These are phyloP conservation scores for Podaxis sp. DNA, from an alignment of 768 basidiomycete species.

Conservation along the genomic window DNA sequence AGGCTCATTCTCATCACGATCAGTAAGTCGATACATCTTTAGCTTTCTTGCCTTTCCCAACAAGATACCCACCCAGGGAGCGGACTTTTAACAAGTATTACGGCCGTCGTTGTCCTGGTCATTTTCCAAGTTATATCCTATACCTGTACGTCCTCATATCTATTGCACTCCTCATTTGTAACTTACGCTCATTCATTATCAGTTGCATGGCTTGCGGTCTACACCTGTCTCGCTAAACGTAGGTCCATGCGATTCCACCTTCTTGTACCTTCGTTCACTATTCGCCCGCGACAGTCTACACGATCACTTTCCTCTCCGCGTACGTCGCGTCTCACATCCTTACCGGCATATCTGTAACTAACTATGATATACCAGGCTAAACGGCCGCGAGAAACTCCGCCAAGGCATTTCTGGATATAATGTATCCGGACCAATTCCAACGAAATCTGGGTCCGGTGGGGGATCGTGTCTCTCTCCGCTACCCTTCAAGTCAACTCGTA, in stretches of 20 bases:
- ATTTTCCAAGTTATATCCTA: not conserved
- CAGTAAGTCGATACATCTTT: not conserved
- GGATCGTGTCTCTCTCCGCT: not conserved
- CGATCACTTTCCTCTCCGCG: not conserved
- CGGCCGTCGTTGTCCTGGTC: not conserved
- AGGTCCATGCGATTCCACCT: not conserved
- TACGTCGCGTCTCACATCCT: not conserved
- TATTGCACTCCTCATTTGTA: not conserved
- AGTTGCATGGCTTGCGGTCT: constrained; percentile 4
- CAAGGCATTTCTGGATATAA: not conserved
- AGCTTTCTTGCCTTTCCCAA: not conserved
- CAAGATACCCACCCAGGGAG: not conserved
- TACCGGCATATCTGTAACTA: not conserved
- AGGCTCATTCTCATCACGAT: not conserved
- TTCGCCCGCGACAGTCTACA: not conserved
- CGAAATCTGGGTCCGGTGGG: not conserved
- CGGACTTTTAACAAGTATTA: not conserved
- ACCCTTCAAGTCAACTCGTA: not conserved
- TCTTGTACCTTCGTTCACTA: not conserved
- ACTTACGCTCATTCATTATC: not conserved
- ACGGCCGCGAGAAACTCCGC: not conserved
- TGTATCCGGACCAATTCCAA: not conserved
- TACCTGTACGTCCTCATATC: not conserved
- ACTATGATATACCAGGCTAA: not conserved
- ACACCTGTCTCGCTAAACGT: constrained; percentile 8